Percentiles rank a stretch among this genome's conserved stretches.
These are phyloP conservation scores for Venustampulla echinocandica DNA, from an alignment of 495 filamentous ascomycete genomes.

Conservation along the genomic window DNA sequence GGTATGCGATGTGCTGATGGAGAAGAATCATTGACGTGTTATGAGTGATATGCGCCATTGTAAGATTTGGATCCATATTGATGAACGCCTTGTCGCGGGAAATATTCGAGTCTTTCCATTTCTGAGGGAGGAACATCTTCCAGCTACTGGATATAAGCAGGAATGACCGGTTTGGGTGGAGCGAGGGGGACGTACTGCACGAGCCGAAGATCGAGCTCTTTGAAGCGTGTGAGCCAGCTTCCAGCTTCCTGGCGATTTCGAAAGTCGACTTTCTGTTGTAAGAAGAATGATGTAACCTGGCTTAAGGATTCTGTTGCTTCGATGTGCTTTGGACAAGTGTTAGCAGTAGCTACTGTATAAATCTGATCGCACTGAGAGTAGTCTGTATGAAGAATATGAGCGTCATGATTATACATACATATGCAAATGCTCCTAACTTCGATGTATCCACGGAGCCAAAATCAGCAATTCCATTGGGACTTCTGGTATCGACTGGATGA, in stretches of 20 bases:
- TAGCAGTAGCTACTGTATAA: too few species aligned
- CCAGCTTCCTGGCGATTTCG: constrained; percentile 26
- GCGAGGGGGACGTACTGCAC: constrained; percentile 24
- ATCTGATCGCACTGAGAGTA: too few species aligned
- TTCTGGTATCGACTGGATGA: too few species aligned
- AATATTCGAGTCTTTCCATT: constrained; percentile 30
- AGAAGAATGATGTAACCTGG: constrained; percentile 30
- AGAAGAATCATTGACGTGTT: constrained; percentile 36
- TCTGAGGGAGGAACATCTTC: constrained; percentile 32
- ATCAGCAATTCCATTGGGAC: too few species aligned
- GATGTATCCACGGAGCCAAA: too few species aligned
- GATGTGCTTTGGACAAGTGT: too few species aligned
- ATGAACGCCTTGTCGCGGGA: constrained; percentile 21
- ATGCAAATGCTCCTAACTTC: constrained; percentile 35
- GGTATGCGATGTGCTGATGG: constrained; percentile 40
- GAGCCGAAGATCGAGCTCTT: constrained; percentile 35
- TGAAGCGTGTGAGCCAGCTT: constrained; percentile 36
- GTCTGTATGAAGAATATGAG: too few species aligned
- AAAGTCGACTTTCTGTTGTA: constrained; percentile 30
- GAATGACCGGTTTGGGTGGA: too few species aligned
- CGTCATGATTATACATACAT: too few species aligned
- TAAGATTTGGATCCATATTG: constrained; percentile 35
- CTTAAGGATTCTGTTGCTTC: constrained; percentile 33
- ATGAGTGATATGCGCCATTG: constrained; percentile 37
- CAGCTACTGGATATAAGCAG: constrained; percentile 31